These are phyloP conservation scores for Colletotrichum sp. DNA, from an alignment of 2,329 filamentous ascomycete genomes.

Conservation along the genomic window DNA sequence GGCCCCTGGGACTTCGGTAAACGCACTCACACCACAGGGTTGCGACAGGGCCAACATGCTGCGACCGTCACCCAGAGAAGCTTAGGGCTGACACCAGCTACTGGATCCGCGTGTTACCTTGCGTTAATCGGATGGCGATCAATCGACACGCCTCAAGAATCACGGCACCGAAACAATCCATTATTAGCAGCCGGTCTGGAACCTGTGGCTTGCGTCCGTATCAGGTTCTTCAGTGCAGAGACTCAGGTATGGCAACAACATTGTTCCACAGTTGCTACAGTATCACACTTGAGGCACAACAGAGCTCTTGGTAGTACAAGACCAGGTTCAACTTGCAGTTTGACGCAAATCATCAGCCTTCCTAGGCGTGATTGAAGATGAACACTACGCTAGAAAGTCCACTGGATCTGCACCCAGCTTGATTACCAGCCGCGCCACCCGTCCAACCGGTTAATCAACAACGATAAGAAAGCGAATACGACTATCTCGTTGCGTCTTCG, in stretches of 20 bases:
- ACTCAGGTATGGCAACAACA: background rate
- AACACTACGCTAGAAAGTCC: background rate
- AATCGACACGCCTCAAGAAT: background rate
- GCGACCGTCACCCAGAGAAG: background rate
- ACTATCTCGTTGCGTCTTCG: background rate
- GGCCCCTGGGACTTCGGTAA: background rate
- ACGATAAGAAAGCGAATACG: background rate
- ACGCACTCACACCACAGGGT: background rate
- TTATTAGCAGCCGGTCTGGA: background rate
- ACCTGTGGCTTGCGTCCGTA: background rate
- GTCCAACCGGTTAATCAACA: background rate
- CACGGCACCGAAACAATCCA: background rate
- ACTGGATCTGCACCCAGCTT: background rate
- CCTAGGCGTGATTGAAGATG: background rate
- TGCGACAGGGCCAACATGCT: background rate
- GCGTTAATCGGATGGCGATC: slow-evolving; percentile 9
- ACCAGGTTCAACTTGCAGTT: background rate
- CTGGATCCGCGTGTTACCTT: background rate
- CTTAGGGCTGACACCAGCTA: slow-evolving; percentile 12
- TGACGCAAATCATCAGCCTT: background rate
- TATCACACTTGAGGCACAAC: background rate
- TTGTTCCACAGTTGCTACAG: background rate
- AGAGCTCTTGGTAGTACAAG: background rate
- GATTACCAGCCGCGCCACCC: background rate
- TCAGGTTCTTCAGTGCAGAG: background rate